Base-by-base conservation (phyloP, 306 rosid species). In the Delonix regia region DNA sequence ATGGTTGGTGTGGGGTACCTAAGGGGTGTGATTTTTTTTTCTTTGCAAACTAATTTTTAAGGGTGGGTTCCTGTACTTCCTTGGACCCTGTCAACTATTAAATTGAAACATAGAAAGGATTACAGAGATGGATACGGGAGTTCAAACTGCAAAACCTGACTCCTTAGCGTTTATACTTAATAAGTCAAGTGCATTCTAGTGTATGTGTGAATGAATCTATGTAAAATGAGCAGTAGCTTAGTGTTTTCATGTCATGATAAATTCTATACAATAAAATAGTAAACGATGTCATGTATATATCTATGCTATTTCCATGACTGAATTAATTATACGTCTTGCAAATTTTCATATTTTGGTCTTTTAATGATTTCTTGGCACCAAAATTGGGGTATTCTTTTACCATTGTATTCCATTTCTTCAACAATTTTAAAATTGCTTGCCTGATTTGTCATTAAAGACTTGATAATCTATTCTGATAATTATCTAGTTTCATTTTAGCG, bases 251-350 rank as follows among this genome's bases (percentile, higher is more conserved):
- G 38, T 22, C 30, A 21, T 33, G 61, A 69, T 22, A 78, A 78
- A 6, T 59, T 69, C 8, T 55, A 57, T 69, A 60, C 25, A 30
- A 42, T 42, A 78, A 30, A 69, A 45, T 56, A 67, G 16, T 66
- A 66, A 25, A 19, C 28, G 44, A 27, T 21, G 72, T 48, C 4
- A 33, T 21, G 48, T 24, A 65, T 9, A 12, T 12, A 39, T 19
- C 33, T 48, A 14, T 48, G 53, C 5, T 21, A 16, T 48, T 48
- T 13, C 36, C 24, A 11, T 68, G 39, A 25, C 25, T 68, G 56
- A 13, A 14, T 68, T 0, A 45, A 45, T 11, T 45, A 14, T 18
- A 8, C 18, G 16, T 13, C 42, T 16, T 13, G 10, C 42, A 45
- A 11, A 18, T 33, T 64, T 64, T 36, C 12, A 61, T 28, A 28